Evolutionary conservation across 2,329 filamentous ascomycete genomes (phyloP), one percentile per base, ranked within the genome.

Genomic region (Rhexocercosporidium sp.): DNA sequence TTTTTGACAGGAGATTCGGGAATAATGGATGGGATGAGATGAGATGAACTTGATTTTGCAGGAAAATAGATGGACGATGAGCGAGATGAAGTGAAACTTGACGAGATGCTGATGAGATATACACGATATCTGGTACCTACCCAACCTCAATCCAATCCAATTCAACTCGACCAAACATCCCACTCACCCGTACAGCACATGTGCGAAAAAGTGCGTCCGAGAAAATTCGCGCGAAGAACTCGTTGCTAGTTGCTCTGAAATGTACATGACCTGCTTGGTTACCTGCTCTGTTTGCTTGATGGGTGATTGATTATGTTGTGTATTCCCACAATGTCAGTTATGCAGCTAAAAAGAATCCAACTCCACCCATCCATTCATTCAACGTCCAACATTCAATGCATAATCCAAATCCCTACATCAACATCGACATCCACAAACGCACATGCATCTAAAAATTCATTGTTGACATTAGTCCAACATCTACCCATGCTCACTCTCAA

Each of bases 291-390:
- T 16, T 18, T 9, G 31, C 9, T 41, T 39, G 3, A 14, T 57
- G 20, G 25, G 20, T 57, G 31, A 39, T 57, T 37, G 53, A 57
- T 57, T 37, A 57, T 41, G 34, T 57, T 57, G 41, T 57, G 12
- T 56, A 37, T 57, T 56, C 53, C 31, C 31, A 39, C 31, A 11
- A 18, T 29, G 12, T 14, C 11, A 51, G 47, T 18, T 47, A 31
- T n/a, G 11, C 39, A 46, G 57, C 25, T 29, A 37, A 31, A 60
- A 47, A 60, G 22, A 60, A 31, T 59, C 56, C 34, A 46, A 60
- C 57, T 46, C 57, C 57, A 60, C 47, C 41, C 57, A 60, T 47
- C 56, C 37, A 46, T 59, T 37, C 39, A 46, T 59, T 37, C 56
- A 59, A 44, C 22, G 22, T 44, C 12, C 56, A 27, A 46, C 18